These are phyloP conservation scores for Fomitopsis schrenkii DNA, from an alignment of 1,284 basidiomycete species.

Conservation along the genomic window DNA sequence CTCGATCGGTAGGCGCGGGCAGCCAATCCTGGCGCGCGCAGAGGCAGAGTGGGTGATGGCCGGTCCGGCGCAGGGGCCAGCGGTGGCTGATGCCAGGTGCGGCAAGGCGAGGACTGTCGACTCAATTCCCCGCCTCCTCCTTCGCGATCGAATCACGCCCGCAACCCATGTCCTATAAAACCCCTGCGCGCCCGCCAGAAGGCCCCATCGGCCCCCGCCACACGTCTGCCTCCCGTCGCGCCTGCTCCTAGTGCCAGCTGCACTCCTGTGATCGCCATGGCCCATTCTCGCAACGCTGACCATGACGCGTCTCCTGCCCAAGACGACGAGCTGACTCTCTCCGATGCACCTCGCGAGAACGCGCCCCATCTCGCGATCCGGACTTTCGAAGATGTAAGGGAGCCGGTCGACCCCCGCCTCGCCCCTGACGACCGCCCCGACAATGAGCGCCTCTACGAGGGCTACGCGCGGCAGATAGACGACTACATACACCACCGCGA, in stretches of 20 bases:
- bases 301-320: neutral
- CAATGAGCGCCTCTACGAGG: constrained; percentile 22
- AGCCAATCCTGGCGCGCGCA: neutral
- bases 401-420: constrained; percentile 26
- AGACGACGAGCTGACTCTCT: constrained; percentile 18
- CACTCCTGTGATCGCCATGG: neutral
- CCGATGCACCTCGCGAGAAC: constrained; percentile 4
- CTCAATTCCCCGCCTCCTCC: neutral
- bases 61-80: neutral
- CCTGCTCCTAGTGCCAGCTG: neutral
- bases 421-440: constrained; percentile 16
- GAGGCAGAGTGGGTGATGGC: neutral
- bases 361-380: constrained; percentile 12
- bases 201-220: neutral
- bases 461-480: constrained; percentile 21
- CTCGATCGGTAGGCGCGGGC: neutral
- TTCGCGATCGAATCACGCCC: neutral
- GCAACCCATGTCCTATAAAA: neutral
- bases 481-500: constrained; percentile 24
- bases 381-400: constrained; percentile 18
- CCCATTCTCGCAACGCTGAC: neutral
- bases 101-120: neutral
- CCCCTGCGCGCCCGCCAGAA: neutral
- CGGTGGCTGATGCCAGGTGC: neutral
- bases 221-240: too few relatives aligned